Evolutionary conservation across 2,329 filamentous ascomycete species (phyloP).

Genomic region (Cladosporium cucumerinum): DNA sequence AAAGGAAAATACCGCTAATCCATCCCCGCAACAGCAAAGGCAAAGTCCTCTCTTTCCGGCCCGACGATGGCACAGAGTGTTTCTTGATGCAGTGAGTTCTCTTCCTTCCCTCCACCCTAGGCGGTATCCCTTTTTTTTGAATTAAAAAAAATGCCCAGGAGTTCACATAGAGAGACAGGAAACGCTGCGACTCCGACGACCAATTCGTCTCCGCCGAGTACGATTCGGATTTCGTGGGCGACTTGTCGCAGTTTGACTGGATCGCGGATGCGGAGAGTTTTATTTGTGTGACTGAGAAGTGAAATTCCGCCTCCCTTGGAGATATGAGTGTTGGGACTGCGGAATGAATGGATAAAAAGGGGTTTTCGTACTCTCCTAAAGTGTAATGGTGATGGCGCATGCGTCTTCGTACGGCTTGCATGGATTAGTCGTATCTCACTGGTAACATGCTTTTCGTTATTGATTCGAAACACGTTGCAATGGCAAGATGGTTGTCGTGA

Average conservation of each 20-base stretch:
- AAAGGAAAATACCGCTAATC: no score
- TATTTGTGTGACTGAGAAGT: slow-evolving; percentile 20
- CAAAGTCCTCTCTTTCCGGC: slow-evolving; percentile 23
- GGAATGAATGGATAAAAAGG: not conserved
- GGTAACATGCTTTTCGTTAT: not conserved
- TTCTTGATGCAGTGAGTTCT: slow-evolving; percentile 32
- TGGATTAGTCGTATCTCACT: not conserved
- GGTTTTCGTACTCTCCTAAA: not conserved
- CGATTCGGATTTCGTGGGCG: slow-evolving; percentile 16
- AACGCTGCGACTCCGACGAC: slow-evolving; percentile 8
- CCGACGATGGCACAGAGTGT: slow-evolving; percentile 27
- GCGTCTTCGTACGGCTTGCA: not conserved
- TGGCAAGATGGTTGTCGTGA: not conserved
- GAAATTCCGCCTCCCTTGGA: not conserved
- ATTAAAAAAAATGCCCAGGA: no score
- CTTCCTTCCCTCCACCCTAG: no score
- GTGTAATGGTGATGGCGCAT: not conserved
- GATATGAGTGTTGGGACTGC: not conserved
- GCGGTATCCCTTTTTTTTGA: no score
- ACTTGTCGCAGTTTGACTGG: slow-evolving; percentile 25
- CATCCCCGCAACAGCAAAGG: slow-evolving; percentile 20
- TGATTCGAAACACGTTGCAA: not conserved
- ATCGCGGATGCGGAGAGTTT: slow-evolving; percentile 27
- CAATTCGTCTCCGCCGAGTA: not conserved
- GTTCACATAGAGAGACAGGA: not conserved